A percentile compares a stretch with the other conserved stretches of the same genome.
These are phyloP conservation scores for Hebeloma cylindrosporum DNA, from an alignment of 768 basidiomycete genomes.

Conservation along the genomic window DNA sequence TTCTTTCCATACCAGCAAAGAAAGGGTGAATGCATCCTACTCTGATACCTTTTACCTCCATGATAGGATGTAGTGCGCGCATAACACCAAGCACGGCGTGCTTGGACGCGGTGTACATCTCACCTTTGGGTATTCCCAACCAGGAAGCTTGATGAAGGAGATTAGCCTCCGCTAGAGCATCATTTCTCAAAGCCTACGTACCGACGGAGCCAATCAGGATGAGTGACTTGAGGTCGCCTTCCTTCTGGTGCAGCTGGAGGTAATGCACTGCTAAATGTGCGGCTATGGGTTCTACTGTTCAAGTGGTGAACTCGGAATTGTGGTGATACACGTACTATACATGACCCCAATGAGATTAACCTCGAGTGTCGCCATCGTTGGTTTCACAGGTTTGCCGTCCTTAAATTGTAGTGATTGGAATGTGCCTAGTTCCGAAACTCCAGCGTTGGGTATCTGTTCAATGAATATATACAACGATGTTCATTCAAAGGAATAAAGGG, in stretches of 20 bases:
- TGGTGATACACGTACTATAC: constrained; percentile 42
- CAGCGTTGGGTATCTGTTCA: constrained; percentile 49
- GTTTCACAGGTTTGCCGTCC: constrained; percentile 44
- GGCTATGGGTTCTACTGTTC: constrained; percentile 29
- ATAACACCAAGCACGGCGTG: constrained; percentile 55
- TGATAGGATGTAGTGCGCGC: constrained; percentile 42
- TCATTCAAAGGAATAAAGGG: not conserved
- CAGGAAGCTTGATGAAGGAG: constrained; percentile 43
- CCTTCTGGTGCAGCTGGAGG: constrained; percentile 37
- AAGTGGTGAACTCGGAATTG: not conserved
- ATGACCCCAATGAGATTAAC: constrained; percentile 49
- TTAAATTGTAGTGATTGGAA: constrained; percentile 32
- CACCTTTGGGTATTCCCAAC: constrained; percentile 40
- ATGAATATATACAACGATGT: not conserved
- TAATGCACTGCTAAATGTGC: constrained; percentile 53
- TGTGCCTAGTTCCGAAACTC: constrained; percentile 37
- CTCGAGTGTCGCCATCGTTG: constrained; percentile 42
- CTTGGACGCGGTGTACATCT: constrained; percentile 52
- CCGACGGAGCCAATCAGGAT: constrained; percentile 58
- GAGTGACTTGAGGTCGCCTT: constrained; percentile 46
- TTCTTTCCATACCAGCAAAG: constrained; percentile 44
- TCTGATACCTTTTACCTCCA: constrained; percentile 39
- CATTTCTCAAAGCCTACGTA: constrained; percentile 18
- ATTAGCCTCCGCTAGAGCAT: not conserved
- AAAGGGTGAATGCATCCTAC: constrained; percentile 51